Conservation (phyloP, 768 basidiomycete genomes). For the Erythrobasidium yunnanense region DNA sequence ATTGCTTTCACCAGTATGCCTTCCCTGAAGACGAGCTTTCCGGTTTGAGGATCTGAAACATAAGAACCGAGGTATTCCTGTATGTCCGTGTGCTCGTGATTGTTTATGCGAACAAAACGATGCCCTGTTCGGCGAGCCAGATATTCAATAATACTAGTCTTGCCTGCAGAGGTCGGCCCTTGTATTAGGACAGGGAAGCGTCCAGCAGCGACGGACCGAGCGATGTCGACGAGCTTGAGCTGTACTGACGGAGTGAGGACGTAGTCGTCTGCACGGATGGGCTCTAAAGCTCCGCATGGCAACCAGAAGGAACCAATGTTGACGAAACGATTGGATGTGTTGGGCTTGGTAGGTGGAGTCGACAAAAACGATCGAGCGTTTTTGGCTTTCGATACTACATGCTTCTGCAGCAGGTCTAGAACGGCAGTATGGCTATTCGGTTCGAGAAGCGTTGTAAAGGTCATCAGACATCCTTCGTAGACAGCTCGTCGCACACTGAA, state of each 20-base stretch:
- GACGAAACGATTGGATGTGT: background rate
- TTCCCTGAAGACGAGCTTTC: conserved; percentile 90
- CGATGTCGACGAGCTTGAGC: conserved; percentile 83
- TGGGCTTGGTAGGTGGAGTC: conserved; percentile 44
- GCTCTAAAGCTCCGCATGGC: conserved; percentile 61
- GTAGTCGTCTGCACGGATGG: conserved; percentile 58
- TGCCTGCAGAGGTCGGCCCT: conserved; percentile 93
- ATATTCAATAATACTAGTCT: conserved; percentile 94
- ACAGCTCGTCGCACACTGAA: conserved; percentile 76
- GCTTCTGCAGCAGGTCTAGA: conserved; percentile 57
- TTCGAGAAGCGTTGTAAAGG: conserved; percentile 91
- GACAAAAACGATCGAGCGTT: conserved; percentile 66
- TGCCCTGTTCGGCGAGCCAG: conserved; percentile 86
- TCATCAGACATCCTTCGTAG: conserved; percentile 96
- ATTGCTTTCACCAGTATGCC: conserved; percentile 86
- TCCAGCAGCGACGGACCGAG: conserved; percentile 74
- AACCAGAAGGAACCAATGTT: conserved; percentile 79
- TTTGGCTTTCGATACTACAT: conserved; percentile 65
- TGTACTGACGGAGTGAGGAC: conserved; percentile 93
- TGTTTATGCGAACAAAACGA: conserved; percentile 94
- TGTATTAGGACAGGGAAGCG: conserved; percentile 92
- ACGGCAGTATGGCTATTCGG: conserved; percentile 57
- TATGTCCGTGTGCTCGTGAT: conserved; percentile 98
- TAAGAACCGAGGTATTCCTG: conserved; percentile 98
- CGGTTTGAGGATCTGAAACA: conserved; percentile 77